Base-by-base conservation (phyloP, 495 filamentous ascomycete genomes). In the Penicillium taxi region DNA sequence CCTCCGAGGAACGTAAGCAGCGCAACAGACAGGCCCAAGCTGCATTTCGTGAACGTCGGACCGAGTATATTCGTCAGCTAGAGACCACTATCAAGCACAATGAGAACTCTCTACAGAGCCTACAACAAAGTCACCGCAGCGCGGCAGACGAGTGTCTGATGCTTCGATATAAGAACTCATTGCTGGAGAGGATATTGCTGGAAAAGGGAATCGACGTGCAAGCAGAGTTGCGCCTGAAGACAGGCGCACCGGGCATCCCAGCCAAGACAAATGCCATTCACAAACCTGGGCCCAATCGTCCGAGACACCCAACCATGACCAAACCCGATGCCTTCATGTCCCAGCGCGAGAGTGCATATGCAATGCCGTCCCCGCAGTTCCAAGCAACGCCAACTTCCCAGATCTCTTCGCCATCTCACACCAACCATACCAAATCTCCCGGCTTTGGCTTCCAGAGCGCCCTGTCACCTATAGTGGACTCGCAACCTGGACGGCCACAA, bases 121-220 rank as follows among this genome's bases (percentile, higher is more conserved):
- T 96, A 39, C 93, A 96, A 60, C 84, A 91, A 50, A 93, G 86
- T 33, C 91, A 96, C 56, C 84, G 93, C 36, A 86, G 77, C 48
- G 93, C 91, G 30, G 91, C 93, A 20, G 93, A 98, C 56, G 91
- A 96, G 59, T 96, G 93, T 58, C 66, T 96, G 45, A 96, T 96
- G 93, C 69, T 98, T 45, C 82, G 93, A 22, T 96, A 96, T 63
- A 96, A 96, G 66, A 98, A 96, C 60, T 96, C 90, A 17, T 70
- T 96, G 28, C 75, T 98, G 7, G 91, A 98, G 62, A 77, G 93
- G 16, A 94, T 98, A 49, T 66, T 98, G 25, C 73, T 96, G 5
- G 91, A 98, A 63, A 96, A 96, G 73, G 93, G 91, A 44, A 94
- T 96, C 59, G 91, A 98, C 70, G 91, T 98, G 14, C 87, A 96